phyloP scores from a whole-genome alignment of 78 protist species.

The Dictyostelium brefeldianum region DNA sequence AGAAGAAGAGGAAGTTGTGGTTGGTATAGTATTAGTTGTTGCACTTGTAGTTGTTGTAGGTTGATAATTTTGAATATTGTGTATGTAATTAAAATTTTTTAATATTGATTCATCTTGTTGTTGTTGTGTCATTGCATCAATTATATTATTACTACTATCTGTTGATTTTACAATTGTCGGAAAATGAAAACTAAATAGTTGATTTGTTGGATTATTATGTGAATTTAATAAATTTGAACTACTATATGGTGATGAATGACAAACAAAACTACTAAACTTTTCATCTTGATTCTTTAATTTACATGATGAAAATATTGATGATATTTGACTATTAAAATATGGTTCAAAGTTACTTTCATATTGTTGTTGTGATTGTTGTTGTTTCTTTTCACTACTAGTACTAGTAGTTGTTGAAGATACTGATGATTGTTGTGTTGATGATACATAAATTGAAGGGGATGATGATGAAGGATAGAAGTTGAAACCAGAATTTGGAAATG shows the following conservation, averaged over 20 bases:
- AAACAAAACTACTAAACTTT: conserved; percentile 27
- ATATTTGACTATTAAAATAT: background rate
- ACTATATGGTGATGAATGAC: conserved; percentile 8
- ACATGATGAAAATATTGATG: conserved; percentile 22
- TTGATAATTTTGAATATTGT: conserved; percentile 37
- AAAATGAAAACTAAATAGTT: conserved; percentile 1
- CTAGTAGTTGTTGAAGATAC: background rate
- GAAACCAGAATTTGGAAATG: background rate
- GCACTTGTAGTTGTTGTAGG: background rate
- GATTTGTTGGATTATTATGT: background rate
- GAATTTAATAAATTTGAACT: conserved; percentile 18
- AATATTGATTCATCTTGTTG: background rate
- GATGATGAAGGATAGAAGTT: conserved; percentile 36
- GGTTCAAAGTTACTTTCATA: conserved; percentile 1
- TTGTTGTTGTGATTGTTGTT: background rate
- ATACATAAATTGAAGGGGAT: background rate
- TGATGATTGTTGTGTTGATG: background rate
- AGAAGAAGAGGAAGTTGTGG: background rate
- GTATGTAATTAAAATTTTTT: conserved; percentile 8
- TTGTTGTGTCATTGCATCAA: background rate
- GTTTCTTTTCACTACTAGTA: background rate
- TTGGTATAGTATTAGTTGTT: background rate
- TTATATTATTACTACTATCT: too few relatives aligned
- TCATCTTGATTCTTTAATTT: conserved; percentile 31
- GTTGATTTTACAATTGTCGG: background rate